phyloP scores from a whole-genome alignment of 768 basidiomycete genomes.

The Lactifluus volemus region DNA sequence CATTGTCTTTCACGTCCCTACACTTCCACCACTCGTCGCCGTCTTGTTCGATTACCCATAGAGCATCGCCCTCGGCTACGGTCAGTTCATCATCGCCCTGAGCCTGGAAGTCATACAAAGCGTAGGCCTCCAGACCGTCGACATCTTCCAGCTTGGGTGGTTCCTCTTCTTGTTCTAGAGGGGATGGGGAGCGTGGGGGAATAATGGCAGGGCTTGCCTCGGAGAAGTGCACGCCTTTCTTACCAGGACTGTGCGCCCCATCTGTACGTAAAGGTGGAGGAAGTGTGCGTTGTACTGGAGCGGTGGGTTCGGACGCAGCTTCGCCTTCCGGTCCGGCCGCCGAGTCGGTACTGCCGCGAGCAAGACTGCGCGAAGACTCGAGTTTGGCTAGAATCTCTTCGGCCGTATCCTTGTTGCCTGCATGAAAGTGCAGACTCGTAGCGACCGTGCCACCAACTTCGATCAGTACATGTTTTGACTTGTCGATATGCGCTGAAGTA shows the following conservation, averaged over 20 bases:
- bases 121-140: slow-evolving; percentile 41
- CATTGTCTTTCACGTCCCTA: slow-evolving; percentile 57
- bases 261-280: slow-evolving; percentile 21
- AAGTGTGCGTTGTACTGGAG: slow-evolving; percentile 17
- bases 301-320: slow-evolving; percentile 3
- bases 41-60: slow-evolving; percentile 74
- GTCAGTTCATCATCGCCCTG: slow-evolving; percentile 86
- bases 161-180: neutral
- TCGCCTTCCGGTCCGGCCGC: slow-evolving; percentile 2
- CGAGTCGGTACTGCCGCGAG: slow-evolving; percentile 23
- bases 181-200: slow-evolving; percentile 38
- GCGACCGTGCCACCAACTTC: slow-evolving; percentile 58
- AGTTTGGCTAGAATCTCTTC: slow-evolving; percentile 82
- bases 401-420: slow-evolving; percentile 72
- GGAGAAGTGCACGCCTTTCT: slow-evolving; percentile 59
- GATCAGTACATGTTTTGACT: slow-evolving; percentile 78
- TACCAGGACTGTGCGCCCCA: slow-evolving; percentile 38
- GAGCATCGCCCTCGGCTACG: slow-evolving; percentile 72
- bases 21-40: slow-evolving; percentile 98
- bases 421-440: slow-evolving; percentile 73
- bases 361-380: slow-evolving; percentile 57
- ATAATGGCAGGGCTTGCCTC: slow-evolving; percentile 66
- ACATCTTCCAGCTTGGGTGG: slow-evolving; percentile 7
- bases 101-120: slow-evolving; percentile 85
- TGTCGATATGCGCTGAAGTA: slow-evolving; percentile 57